Percentiles rank a stretch among this genome's conserved stretches.
These are phyloP conservation scores for Alternaria sp. DNA, from an alignment of 2,329 filamentous ascomycete genomes.

Conservation along the genomic window DNA sequence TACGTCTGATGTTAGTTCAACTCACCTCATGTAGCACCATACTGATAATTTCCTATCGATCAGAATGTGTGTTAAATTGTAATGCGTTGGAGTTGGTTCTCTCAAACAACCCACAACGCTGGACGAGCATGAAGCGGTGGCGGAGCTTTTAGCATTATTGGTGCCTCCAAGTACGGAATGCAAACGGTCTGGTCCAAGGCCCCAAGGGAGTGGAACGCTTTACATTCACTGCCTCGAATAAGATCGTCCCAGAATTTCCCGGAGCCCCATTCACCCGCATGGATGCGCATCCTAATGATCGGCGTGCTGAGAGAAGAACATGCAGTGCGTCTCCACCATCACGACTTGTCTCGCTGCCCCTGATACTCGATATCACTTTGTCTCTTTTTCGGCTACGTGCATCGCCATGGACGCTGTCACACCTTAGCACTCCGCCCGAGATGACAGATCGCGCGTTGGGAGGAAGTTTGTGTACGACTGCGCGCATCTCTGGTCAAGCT, in stretches of 20 bases:
- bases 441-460: background rate
- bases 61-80: background rate
- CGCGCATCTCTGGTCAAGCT: background rate
- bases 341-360: background rate
- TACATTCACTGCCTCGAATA: conserved; percentile 1
- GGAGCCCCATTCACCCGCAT: background rate
- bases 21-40: conserved; percentile 21
- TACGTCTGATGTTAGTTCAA: background rate
- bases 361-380: background rate
- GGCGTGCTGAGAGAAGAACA: background rate
- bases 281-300: background rate
- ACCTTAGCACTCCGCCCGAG: background rate
- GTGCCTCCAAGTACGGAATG: background rate
- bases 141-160: background rate
- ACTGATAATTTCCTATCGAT: background rate
- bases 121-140: background rate
- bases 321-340: background rate
- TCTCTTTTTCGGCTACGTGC: background rate
- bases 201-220: background rate
- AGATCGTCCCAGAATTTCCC: background rate
- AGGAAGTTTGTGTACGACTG: background rate
- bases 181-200: background rate
- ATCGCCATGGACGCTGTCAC: background rate
- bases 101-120: background rate
- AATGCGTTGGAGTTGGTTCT: background rate